phyloP scores from a whole-genome alignment of 2,329 filamentous ascomycete genomes.

The Aureobasidium sp. region DNA sequence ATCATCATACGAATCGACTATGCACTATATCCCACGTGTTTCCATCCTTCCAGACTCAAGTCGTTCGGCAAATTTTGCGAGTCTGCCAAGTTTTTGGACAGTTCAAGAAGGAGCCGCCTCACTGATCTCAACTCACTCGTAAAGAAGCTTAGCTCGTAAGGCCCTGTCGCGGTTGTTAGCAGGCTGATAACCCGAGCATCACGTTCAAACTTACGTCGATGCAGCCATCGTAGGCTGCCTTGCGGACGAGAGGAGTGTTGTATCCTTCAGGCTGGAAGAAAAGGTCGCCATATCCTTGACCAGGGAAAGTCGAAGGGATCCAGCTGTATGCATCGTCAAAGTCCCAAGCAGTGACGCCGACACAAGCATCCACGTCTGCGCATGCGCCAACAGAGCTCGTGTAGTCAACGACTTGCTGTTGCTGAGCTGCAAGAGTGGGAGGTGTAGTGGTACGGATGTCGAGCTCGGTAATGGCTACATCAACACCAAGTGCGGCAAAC shows the following conservation, averaged over 20 bases:
- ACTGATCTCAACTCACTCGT: no score
- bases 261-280: slow-evolving; percentile 20
- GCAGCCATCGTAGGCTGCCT: slow-evolving; percentile 15
- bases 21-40: slow-evolving; percentile 4
- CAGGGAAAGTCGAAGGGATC: slow-evolving; percentile 34
- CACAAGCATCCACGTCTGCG: slow-evolving; percentile 30
- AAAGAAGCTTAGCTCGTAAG: not conserved
- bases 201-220: not conserved
- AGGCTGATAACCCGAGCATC: not conserved
- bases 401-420: slow-evolving; percentile 46
- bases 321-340: slow-evolving; percentile 36
- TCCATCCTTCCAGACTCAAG: not conserved
- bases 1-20: not conserved
- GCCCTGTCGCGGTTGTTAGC: not conserved
- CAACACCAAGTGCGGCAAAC: slow-evolving; percentile 47
- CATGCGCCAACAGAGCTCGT: slow-evolving; percentile 32
- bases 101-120: not conserved
- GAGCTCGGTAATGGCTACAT: slow-evolving; percentile 56
- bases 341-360: slow-evolving; percentile 37
- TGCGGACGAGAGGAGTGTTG: slow-evolving; percentile 19
- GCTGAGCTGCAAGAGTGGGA: slow-evolving; percentile 37
- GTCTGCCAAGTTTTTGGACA: not conserved
- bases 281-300: slow-evolving; percentile 31
- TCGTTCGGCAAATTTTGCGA: not conserved
- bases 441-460: slow-evolving; percentile 49